Conservation (phyloP, 257 asterid species). For the Ocimum tenuiflorum region DNA sequence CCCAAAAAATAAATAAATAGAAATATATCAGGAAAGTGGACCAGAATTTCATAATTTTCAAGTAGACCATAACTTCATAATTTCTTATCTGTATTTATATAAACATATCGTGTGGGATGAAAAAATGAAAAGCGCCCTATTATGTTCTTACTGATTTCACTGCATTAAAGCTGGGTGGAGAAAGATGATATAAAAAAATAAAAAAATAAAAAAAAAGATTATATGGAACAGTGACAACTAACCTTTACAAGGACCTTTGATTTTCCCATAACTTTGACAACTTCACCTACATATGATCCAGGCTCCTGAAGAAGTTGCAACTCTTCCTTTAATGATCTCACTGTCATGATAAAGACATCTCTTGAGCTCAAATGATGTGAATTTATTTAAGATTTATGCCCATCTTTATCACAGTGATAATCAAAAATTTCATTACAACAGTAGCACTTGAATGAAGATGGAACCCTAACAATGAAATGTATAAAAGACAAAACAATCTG, state of each 20-base stretch:
- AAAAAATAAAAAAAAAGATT: no score
- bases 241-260: constrained; percentile 94
- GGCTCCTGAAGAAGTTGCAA: constrained; percentile 94
- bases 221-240: background rate
- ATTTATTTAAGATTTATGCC: background rate
- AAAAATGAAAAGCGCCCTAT: no score
- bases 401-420: background rate
- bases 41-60: no score
- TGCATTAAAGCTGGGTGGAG: no score
- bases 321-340: constrained; percentile 84
- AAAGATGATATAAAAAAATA: no score
- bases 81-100: no score
- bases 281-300: constrained; percentile 95
- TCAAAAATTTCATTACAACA: background rate
- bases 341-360: constrained; percentile 35
- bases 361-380: background rate
- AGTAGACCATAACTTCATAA: no score
- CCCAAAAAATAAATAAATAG: background rate
- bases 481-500: background rate
- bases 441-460: no score
- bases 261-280: constrained; percentile 95
- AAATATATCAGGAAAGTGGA: no score
- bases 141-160: no score
- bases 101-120: no score
- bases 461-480: background rate